A percentile compares a stretch with the other conserved stretches of the same genome.
phyloP scores from a whole-genome alignment of 2,329 filamentous ascomycete genomes.

The Curvularia hawaiiensis region DNA sequence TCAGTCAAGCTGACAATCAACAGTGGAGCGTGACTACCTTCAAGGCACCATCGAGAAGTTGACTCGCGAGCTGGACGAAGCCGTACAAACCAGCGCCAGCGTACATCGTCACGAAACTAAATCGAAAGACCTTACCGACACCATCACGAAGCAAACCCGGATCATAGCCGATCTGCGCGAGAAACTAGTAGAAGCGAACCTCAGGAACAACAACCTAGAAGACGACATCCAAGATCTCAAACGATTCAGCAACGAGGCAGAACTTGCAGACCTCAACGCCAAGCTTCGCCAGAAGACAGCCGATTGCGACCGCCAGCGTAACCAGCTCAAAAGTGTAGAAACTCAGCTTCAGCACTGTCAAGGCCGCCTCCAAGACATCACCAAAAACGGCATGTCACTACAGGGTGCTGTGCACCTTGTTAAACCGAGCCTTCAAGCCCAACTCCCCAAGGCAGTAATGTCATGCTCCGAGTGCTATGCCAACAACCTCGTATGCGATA shows the following conservation, averaged over 20 bases:
- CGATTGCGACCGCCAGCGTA: slow-evolving; percentile 25
- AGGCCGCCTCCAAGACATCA: slow-evolving; percentile 16
- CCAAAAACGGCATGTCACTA: slow-evolving; percentile 21
- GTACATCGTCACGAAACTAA: slow-evolving; percentile 2
- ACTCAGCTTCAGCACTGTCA: slow-evolving; percentile 11
- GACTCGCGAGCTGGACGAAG: slow-evolving; percentile 10
- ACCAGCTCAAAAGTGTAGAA: slow-evolving; percentile 18
- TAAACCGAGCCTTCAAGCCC: slow-evolving; percentile 18
- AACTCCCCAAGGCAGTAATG: slow-evolving; percentile 29
- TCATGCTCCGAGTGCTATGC: slow-evolving; percentile 38
- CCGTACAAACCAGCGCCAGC: not conserved
- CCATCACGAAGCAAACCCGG: slow-evolving; percentile 17
- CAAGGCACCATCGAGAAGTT: slow-evolving; percentile 6
- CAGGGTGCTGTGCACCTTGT: slow-evolving; percentile 37
- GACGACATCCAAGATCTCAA: slow-evolving; percentile 17
- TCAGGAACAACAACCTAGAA: slow-evolving; percentile 17
- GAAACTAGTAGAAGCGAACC: slow-evolving; percentile 17
- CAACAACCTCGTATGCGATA: slow-evolving; percentile 34
- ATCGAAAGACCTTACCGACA: slow-evolving; percentile 15
- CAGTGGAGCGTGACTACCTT: slow-evolving; percentile 17
- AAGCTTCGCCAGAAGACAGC: slow-evolving; percentile 29
- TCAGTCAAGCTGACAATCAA: slow-evolving; percentile 1
- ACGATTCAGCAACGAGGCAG: slow-evolving; percentile 9
- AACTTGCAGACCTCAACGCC: slow-evolving; percentile 13
- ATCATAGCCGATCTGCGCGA: slow-evolving; percentile 15